These are phyloP conservation scores for Diplocarpon rosae DNA, from an alignment of 2,329 filamentous ascomycete genomes.

Conservation along the genomic window DNA sequence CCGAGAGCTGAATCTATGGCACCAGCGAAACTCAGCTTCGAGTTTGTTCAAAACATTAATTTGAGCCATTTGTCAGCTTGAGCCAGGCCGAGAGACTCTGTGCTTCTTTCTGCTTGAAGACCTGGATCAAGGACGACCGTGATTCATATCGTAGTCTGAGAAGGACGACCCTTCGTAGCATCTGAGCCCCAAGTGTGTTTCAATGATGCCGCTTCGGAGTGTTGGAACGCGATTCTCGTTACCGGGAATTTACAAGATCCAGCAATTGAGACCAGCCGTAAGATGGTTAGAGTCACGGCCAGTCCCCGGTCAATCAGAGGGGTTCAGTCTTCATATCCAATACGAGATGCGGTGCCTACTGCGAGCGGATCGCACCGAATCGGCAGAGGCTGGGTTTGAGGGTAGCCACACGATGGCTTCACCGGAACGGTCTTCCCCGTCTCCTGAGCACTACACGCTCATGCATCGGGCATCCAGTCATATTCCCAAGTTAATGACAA, in stretches of 20 bases:
- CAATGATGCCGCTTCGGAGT: too few relatives aligned
- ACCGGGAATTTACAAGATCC: not conserved
- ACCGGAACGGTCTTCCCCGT: slow-evolving; percentile 13
- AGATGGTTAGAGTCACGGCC: slow-evolving; percentile 2
- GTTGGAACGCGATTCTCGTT: not conserved
- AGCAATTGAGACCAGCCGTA: not conserved
- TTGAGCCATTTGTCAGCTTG: too few relatives aligned
- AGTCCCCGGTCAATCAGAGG: slow-evolving; percentile 7
- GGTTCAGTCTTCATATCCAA: slow-evolving; percentile 1
- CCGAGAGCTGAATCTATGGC: slow-evolving; percentile 1
- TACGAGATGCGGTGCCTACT: slow-evolving; percentile 1
- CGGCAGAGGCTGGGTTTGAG: slow-evolving; percentile 1
- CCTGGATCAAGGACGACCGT: too few relatives aligned
- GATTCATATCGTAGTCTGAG: too few relatives aligned
- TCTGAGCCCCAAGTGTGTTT: too few relatives aligned
- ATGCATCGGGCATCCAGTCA: not conserved
- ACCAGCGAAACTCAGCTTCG: not conserved
- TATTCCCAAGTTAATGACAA: slow-evolving; percentile 1
- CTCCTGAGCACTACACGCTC: slow-evolving; percentile 2
- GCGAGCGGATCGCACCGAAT: slow-evolving; percentile 4
- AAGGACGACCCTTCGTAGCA: too few relatives aligned
- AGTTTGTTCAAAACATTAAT: too few relatives aligned
- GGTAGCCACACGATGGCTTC: slow-evolving; percentile 8
- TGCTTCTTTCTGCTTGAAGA: too few relatives aligned
- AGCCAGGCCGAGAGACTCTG: too few relatives aligned